Base-by-base conservation (phyloP, 176 grass and related monocot species). In the Avena insularis region DNA sequence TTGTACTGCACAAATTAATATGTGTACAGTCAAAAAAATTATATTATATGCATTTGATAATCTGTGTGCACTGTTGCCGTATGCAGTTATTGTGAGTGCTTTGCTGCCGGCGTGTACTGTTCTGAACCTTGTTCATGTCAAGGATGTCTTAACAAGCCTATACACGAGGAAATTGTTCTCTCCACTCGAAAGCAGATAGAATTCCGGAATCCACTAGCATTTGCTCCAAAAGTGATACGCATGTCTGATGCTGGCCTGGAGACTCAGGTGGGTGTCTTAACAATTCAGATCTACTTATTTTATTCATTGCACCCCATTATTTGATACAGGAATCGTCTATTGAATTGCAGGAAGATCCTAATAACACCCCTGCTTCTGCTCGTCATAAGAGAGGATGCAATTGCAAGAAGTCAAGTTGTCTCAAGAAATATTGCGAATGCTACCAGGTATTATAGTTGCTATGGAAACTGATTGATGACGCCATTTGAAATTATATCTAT, bases 341-440 rank as follows among this genome's bases (percentile, higher is more conserved):
- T 81, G 19, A 80, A 69, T 90, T 82, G 75, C 77, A 99, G 92
- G 94, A 99, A 83, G 94, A 97, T 79, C 84, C 89, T 86, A 96
- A 94, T 79, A 97, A 79, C 29, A 99, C 97, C 85, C 97, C 97
- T 51, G 94, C 97, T 88, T 99, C 97, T 70, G 92, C 97, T 74
- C 90, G 97, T 38, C 97, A 99, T 80, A 99, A 99, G 89, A 93
- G 97, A 87, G 97, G 97, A 91, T 99, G 97, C 87, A 99, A 99
- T 86, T 99, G 97, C 79, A 99, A 99, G 80, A 99, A 97, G 55
- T 99, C 97, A 70, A 99, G 90, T 63, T 99, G 97, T 82, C 90
- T 99, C 40, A 99, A 99, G 89, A 99, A 97, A 80, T 99, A 99
- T 67, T 99, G 97, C 67, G 97, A 99, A 90, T 99, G 97, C 78